These are phyloP conservation scores for Boletellus sp. DNA, from an alignment of 768 basidiomycete genomes.

Conservation along the genomic window DNA sequence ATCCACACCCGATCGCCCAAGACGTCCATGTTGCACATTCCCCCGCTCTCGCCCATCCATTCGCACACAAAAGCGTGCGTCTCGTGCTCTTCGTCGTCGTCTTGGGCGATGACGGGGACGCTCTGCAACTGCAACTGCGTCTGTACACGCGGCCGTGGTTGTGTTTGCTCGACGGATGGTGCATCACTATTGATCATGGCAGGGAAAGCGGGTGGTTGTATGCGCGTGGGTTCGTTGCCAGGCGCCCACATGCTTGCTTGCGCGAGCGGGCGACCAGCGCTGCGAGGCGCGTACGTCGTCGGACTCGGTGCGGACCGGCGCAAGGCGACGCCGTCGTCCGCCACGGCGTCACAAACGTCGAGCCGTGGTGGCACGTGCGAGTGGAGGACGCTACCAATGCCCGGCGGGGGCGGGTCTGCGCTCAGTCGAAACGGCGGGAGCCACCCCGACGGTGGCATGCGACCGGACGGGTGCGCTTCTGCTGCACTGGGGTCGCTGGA, in stretches of 20 bases:
- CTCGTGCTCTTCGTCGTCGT: conserved; percentile 4
- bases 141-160: neutral
- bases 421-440: neutral
- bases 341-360: too few species aligned
- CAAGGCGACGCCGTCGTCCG: too few species aligned
- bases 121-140: too few species aligned
- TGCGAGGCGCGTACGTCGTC: neutral
- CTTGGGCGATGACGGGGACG: too few species aligned
- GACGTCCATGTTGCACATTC: conserved; percentile 20
- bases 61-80: conserved; percentile 10
- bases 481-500: neutral
- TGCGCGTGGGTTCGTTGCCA: neutral
- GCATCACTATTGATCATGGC: neutral
- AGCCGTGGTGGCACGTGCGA: too few species aligned
- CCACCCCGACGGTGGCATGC: neutral
- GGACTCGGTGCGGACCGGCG: too few species aligned
- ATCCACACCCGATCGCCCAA: conserved; percentile 19
- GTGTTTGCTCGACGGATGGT: neutral
- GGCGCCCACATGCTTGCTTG: conserved; percentile 1
- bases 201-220: neutral
- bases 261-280: neutral
- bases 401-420: neutral
- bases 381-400: too few species aligned
- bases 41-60: conserved; percentile 18
- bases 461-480: neutral